Percentiles rank a stretch among this genome's conserved stretches.
phyloP scores from a whole-genome alignment of 148 eudicot genomes.

The Diospyros lotus region DNA sequence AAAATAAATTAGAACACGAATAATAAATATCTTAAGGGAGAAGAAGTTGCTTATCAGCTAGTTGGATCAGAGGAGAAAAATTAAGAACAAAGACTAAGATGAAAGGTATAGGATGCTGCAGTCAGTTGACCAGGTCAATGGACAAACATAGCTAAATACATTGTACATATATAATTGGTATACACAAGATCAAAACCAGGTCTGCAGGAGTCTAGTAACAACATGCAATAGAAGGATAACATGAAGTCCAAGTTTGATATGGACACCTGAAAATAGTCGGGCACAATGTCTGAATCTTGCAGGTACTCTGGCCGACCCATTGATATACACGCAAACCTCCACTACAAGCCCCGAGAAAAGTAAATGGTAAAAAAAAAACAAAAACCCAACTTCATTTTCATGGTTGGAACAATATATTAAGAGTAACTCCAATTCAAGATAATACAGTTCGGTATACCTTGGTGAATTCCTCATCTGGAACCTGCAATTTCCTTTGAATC shows the following conservation, averaged over 20 bases:
- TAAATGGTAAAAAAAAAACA: background rate
- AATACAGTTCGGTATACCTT: constrained; percentile 42
- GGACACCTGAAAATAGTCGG: constrained; percentile 3
- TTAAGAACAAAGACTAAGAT: background rate
- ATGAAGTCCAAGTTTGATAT: background rate
- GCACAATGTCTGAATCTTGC: constrained; percentile 12
- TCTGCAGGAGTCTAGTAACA: background rate
- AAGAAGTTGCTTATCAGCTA: no score
- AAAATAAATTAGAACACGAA: background rate
- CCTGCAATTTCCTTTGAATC: constrained; percentile 76
- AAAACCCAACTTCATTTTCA: background rate
- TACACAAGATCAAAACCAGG: background rate
- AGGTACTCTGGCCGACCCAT: constrained; percentile 9
- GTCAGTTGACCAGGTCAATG: background rate
- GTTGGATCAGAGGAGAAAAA: no score
- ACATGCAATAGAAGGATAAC: background rate
- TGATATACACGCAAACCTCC: constrained; percentile 14
- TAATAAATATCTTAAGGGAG: no score
- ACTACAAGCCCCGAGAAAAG: constrained; percentile 6
- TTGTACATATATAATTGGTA: background rate
- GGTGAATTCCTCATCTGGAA: constrained; percentile 78
- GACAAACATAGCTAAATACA: no score
- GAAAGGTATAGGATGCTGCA: background rate
- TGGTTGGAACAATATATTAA: background rate
- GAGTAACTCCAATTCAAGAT: background rate